Base-by-base conservation (phyloP, 768 basidiomycete species). In the Tylopilus plumbeoviolaceoides region DNA sequence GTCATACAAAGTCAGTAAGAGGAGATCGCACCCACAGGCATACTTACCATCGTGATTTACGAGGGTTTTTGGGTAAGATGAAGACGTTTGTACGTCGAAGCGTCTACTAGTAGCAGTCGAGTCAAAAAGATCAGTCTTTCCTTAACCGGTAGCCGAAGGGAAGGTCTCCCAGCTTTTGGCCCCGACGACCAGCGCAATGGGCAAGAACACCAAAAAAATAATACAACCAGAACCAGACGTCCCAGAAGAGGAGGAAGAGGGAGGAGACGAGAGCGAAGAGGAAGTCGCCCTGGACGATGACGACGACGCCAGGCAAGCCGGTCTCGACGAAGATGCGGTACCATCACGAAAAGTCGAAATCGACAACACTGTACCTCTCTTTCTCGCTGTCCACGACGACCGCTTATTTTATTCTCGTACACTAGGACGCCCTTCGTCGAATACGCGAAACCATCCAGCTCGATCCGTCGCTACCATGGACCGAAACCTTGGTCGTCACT, bases 371-470 rank as follows among this genome's bases (percentile, higher is more conserved):
- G 92, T 88, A 47, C 43, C 82, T 73, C 28, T 44, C 44, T 20
- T 7, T 15, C 9, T 41, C 17, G 39, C 20, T 50, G 30, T 48
- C 6, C 15, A 27, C 33, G 5, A 8, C 17, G 41, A 35, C 18
- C 12, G 15, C n/a, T 14, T 17, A 17, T 38, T 15, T 2, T 4
- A 25, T n/a, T 18, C 10, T 14, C 31, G 14, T n/a, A 8, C 1
- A 45, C 35, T 49, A 93, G 91, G 75, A 80, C 45, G 90, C 90
- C 23, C 77, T 95, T 42, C 81, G 84, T 49, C 85, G 91, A 53
- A 92, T 94, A 59, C 82, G 87, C 38, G 84, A 89, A 58, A 76
- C 80, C 12, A 89, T 92, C 21, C 77, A 84, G 60, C 78, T 93
- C 11, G 87, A 90, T 60, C 73, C 82, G 25, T 81, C 82, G 54